Base-by-base conservation (phyloP, 805 yeast species). In the Deakozyma indianensis region DNA sequence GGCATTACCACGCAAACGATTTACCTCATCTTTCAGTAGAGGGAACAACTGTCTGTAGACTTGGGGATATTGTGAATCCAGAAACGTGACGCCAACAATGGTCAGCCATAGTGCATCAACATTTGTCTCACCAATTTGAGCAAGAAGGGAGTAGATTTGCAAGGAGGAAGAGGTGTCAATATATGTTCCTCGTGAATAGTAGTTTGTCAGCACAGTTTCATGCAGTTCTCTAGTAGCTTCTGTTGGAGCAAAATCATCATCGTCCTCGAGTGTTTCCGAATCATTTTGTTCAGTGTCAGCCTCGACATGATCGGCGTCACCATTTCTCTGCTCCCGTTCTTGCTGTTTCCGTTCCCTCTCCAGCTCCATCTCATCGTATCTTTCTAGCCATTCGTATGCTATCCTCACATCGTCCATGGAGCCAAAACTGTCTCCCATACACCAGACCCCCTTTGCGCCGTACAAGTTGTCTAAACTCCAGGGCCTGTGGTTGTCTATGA, bases 391-490 rank as follows among this genome's bases (percentile, higher is more conserved):
- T 5, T 45, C 69, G 55, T 84, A 88, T 15, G 95, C 88, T 3
- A 64, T 63, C 50, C 70, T 73, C 55, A 82, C 87, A 3, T 65
- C 60, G 14, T 49, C 50, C 44, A 88, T 60, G 43, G 74, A 77
- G 25, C 80, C 83, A 1, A 83, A 70, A 42, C 68, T 67, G 0
- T 95, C 96, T 59, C 90, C 97, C 57, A 88, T 97, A 49, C 88
- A 74, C 61, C 97, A 88, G 3, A 58, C 47, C 3, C 92, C 75
- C 50, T 77, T 70, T 7, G 90, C 79, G 1, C 95, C 96, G 68
- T 83, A 88, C 42, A 92, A 56, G 58, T 92, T 92, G 59, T 88
- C 95, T 51, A 92, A 66, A 62, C 88, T 88, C 97, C 98, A 92
- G 3, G 98, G 99, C 51, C 97, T 68, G 52, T 83, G 92, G 2